Evolutionary conservation across 2,329 filamentous ascomycete genomes (phyloP), one percentile per base, ranked within the genome.

Genomic region (Knufia petricola): DNA sequence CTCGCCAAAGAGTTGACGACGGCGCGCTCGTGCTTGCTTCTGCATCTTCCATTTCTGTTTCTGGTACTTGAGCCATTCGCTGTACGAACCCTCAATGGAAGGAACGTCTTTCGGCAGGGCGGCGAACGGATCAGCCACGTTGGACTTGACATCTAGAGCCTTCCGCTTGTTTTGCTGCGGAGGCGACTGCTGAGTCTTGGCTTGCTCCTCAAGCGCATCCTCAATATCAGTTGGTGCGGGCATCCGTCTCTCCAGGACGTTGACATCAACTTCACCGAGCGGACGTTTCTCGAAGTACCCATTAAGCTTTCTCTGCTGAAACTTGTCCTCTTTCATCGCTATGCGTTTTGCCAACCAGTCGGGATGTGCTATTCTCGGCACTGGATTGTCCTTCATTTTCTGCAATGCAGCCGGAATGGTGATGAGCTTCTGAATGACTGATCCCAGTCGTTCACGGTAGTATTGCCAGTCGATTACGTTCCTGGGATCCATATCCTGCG

Each of bases 11-110:
- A 98, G 73, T 63, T 98, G 92, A 42, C 90, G 79, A 55, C 94
- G 78, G 37, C 90, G 82, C 52, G 83, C 76, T 19, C 92, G 81
- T 28, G 90, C 88, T 63, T 94, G 85, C 61, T 88, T 94, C 64
- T 99, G 92, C 31, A 96, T 84, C 70, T 90, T 95, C 92, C 92
- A 99, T 67, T 98, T 98, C 69, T 89, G 81, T 67, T 99, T 99
- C 64, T 98, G 92, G 61, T 96, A 96, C 61, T 84, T 77, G 46
- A 99, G 66, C 72, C 94, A 98, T 0, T 79, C 87, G 15, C 79
- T 71, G 58, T 99, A 99, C 65, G 98, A 84, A 42, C 92, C 81
- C 0, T 81, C 85, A 17, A 92, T 85, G 20, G 77, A 78, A 1
- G 92, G 90, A 84, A 95, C 94, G 36, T 79, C 76, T 52, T 84